A percentile compares a stretch with the other conserved stretches of the same genome.
These are phyloP conservation scores for Debaryomyces sp. DNA, from an alignment of 1,139 yeast species.

Conservation along the genomic window DNA sequence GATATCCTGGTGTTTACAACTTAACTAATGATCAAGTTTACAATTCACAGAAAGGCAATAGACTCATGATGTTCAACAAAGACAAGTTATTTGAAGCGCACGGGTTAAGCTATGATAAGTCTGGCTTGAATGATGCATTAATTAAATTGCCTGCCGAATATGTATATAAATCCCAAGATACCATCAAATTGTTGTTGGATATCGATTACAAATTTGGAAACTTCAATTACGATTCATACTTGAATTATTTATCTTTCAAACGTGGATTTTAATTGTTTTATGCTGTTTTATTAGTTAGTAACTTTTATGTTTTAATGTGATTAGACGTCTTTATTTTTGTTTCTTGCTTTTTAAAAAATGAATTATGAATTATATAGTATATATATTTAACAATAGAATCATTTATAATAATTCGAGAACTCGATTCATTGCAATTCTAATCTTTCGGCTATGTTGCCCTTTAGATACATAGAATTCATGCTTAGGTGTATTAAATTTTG, in stretches of 20 bases:
- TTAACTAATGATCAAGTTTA: conserved; percentile 52
- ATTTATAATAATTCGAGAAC: background rate
- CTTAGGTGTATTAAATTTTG: too few species aligned
- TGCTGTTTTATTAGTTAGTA: background rate
- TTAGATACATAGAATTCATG: too few species aligned
- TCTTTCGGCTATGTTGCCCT: too few species aligned
- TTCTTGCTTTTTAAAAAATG: background rate
- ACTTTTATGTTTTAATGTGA: conserved; percentile 4
- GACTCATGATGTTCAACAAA: conserved; percentile 43
- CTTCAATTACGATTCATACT: conserved; percentile 55
- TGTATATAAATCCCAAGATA: conserved; percentile 63
- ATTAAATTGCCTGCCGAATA: conserved; percentile 51
- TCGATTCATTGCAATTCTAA: background rate
- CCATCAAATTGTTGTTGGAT: conserved; percentile 62
- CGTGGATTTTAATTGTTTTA: conserved; percentile 33
- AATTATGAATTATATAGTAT: background rate
- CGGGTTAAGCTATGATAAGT: conserved; percentile 21
- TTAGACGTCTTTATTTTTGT: conserved; percentile 1
- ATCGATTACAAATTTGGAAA: conserved; percentile 63
- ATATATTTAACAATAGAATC: conserved; percentile 2
- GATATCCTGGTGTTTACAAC: conserved; percentile 51
- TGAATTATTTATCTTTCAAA: conserved; percentile 52
- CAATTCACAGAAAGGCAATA: conserved; percentile 37
- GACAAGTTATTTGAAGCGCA: conserved; percentile 27
- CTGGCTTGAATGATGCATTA: conserved; percentile 36